phyloP scores from a whole-genome alignment of 192 early-diverging fungal genomes.

The Hyaloraphidium curvatum region DNA sequence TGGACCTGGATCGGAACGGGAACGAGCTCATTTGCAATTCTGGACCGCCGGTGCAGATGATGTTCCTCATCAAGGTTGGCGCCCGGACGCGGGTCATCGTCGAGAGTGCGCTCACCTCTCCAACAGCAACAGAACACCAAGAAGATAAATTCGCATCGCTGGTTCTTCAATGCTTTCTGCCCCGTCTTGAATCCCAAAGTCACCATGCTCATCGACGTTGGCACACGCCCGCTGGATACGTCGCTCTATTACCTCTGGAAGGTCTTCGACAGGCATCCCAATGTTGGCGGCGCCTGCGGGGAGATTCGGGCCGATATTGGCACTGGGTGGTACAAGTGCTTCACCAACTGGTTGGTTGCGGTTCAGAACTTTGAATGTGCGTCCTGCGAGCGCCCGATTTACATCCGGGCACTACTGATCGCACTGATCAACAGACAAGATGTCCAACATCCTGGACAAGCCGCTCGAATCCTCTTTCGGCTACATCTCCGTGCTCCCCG shows the following conservation, averaged over 20 bases:
- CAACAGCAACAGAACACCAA: conserved; percentile 47
- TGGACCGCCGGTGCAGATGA: conserved; percentile 43
- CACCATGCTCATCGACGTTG: conserved; percentile 52
- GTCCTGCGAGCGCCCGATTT: neutral
- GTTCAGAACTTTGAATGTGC: conserved; percentile 42
- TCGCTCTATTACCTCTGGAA: conserved; percentile 64
- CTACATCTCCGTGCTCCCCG: conserved; percentile 54
- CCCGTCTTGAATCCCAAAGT: conserved; percentile 36
- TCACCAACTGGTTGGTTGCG: conserved; percentile 38
- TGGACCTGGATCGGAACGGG: conserved; percentile 28
- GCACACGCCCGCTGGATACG: conserved; percentile 47
- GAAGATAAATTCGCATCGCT: conserved; percentile 37
- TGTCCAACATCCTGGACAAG: conserved; percentile 45
- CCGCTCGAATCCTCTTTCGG: conserved; percentile 66
- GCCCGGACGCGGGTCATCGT: no score
- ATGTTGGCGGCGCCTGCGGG: conserved; percentile 65
- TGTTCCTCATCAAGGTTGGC: conserved; percentile 70
- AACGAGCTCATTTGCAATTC: conserved; percentile 39
- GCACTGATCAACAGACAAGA: conserved; percentile 16
- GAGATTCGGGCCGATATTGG: conserved; percentile 57
- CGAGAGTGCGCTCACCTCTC: no score
- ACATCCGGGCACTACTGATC: neutral
- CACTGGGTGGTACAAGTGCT: conserved; percentile 27
- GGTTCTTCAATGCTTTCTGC: conserved; percentile 43
- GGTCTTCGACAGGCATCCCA: conserved; percentile 46